These are phyloP conservation scores for Cinnamomum chago DNA, from an alignment of 164 flowering plant genomes.

Conservation along the genomic window DNA sequence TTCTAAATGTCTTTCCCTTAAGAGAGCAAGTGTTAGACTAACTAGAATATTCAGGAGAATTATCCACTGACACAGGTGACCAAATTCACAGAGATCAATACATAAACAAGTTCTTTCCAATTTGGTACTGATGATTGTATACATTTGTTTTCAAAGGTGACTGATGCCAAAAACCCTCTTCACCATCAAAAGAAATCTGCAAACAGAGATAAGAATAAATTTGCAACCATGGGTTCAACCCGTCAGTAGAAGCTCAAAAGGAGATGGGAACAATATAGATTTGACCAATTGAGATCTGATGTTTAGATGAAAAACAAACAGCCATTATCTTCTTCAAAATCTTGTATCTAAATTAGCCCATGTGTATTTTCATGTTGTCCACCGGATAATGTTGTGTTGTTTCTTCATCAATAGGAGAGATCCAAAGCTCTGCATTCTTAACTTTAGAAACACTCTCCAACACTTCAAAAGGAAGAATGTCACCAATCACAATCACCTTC, in stretches of 20 bases:
- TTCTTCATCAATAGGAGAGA: constrained; percentile 17
- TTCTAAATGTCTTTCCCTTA: neutral
- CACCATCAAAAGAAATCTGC: neutral
- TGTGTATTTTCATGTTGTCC: neutral
- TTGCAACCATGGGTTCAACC: too few relatives aligned
- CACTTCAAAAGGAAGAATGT: constrained; percentile 77
- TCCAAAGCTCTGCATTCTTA: constrained; percentile 73
- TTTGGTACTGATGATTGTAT: neutral
- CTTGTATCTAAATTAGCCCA: neutral
- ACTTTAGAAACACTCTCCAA: constrained; percentile 82
- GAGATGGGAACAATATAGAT: neutral
- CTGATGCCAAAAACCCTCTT: neutral
- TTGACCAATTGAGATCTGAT: neutral
- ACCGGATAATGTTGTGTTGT: neutral
- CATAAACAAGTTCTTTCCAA: neutral
- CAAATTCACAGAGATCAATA: neutral
- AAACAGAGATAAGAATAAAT: too few relatives aligned
- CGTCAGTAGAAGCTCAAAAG: too few relatives aligned
- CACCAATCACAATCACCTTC: constrained; percentile 82
- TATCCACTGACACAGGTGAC: neutral
- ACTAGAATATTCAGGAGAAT: neutral
- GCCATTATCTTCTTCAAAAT: neutral
- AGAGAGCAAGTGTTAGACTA: neutral
- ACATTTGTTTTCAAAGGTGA: neutral
- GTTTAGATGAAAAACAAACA: neutral